phyloP scores from a whole-genome alignment of 23 red algal species.

The Gracilaria vermiculophylla region DNA sequence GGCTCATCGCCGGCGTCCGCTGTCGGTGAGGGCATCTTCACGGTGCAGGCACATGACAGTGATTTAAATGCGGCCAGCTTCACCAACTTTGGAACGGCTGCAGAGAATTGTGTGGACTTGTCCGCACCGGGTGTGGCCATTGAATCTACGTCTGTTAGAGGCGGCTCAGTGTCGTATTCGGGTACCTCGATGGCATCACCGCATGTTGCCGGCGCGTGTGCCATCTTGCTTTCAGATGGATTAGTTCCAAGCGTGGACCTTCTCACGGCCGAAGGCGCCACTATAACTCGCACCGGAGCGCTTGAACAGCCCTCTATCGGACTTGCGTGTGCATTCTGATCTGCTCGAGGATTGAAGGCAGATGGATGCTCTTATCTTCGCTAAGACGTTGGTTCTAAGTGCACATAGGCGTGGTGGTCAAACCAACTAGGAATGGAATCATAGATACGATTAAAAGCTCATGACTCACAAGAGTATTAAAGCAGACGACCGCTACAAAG shows the following conservation, averaged over 20 bases:
- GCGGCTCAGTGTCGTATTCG: background rate
- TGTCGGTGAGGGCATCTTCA: background rate
- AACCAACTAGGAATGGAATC: no score
- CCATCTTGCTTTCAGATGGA: conserved; percentile 20
- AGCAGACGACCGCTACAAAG: no score
- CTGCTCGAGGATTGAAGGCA: no score
- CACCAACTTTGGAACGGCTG: conserved; percentile 10
- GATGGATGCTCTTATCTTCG: no score
- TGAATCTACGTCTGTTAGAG: background rate
- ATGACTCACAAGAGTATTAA: no score
- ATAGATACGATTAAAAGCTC: no score
- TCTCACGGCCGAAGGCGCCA: background rate
- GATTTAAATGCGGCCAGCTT: background rate
- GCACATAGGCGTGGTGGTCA: no score
- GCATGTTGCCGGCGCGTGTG: conserved; percentile 40
- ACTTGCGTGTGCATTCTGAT: no score
- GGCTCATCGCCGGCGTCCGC: background rate
- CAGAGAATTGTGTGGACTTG: background rate
- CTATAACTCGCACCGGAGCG: background rate
- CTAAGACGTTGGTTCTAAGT: no score
- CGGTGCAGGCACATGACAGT: conserved; percentile 20
- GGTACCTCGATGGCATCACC: conserved; percentile 47
- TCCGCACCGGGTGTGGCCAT: conserved; percentile 25
- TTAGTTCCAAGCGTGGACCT: background rate
- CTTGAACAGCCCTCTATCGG: no score